Conservation (phyloP, 495 filamentous ascomycete species). For the Penicillium verhagenii region DNA sequence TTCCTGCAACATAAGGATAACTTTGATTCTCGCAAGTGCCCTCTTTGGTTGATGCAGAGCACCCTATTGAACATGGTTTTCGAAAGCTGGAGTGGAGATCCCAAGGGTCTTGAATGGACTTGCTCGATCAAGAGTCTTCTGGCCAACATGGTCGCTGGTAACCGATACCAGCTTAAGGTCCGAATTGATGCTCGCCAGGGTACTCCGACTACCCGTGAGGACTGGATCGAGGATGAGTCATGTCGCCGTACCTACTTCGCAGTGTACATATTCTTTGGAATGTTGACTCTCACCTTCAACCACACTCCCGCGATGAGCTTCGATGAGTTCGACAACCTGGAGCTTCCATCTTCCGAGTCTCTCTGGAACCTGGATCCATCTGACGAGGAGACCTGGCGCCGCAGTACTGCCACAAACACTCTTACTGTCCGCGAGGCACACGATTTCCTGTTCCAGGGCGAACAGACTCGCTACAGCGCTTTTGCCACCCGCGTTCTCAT, state of each 20-base stretch:
- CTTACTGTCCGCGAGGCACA: slow-evolving; percentile 91
- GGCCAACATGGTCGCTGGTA: slow-evolving; percentile 97
- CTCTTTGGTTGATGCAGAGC: slow-evolving; percentile 96
- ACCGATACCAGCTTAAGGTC: slow-evolving; percentile 91
- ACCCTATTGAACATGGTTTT: slow-evolving; percentile 98
- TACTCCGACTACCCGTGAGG: slow-evolving; percentile 70
- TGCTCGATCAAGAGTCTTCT: slow-evolving; percentile 97
- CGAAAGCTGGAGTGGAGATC: slow-evolving; percentile 97
- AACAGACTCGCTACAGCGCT: slow-evolving; percentile 88
- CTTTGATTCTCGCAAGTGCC: slow-evolving; percentile 97
- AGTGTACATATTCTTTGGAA: slow-evolving; percentile 99
- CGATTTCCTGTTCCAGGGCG: slow-evolving; percentile 91
- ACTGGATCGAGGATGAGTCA: slow-evolving; percentile 97
- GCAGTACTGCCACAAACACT: slow-evolving; percentile 64
- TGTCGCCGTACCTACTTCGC: slow-evolving; percentile 97
- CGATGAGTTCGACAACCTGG: slow-evolving; percentile 92
- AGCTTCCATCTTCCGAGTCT: slow-evolving; percentile 90
- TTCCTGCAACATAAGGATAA: slow-evolving; percentile 98
- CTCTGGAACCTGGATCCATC: slow-evolving; percentile 84
- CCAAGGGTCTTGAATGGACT: slow-evolving; percentile 97
- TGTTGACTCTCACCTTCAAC: slow-evolving; percentile 94
- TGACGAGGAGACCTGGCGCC: slow-evolving; percentile 82
- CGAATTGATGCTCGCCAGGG: slow-evolving; percentile 86
- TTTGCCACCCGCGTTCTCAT: slow-evolving; percentile 98
- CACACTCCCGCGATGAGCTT: slow-evolving; percentile 97